phyloP scores from a whole-genome alignment of 139 green algal genomes.

The Haematococcus sp. region DNA sequence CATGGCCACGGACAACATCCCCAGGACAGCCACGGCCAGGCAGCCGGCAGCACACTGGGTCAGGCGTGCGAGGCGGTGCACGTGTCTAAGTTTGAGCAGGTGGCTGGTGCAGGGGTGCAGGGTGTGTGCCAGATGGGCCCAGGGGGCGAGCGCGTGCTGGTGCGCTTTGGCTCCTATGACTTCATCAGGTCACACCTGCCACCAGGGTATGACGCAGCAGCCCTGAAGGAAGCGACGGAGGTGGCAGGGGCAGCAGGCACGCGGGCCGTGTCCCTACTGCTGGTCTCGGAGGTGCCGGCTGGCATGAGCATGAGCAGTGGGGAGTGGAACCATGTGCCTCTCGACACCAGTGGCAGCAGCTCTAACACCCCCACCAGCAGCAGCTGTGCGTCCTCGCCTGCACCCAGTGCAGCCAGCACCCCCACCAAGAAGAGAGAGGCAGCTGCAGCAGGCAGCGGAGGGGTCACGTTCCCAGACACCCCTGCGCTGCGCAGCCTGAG shows the following conservation, averaged over 20 bases:
- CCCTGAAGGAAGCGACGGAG: not conserved
- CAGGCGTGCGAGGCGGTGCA: not conserved
- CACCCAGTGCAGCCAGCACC: too few species aligned
- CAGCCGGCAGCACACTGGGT: conserved; percentile 8
- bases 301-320: too few species aligned
- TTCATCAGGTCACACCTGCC: conserved; percentile 29
- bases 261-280: conserved; percentile 4
- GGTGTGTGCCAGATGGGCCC: conserved; percentile 34
- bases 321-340: too few species aligned
- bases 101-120: conserved; percentile 45
- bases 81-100: conserved; percentile 30
- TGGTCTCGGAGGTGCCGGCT: not conserved
- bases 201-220: not conserved
- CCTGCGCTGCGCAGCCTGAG: too few species aligned
- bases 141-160: not conserved
- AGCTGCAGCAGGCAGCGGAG: too few species aligned
- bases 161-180: conserved; percentile 59
- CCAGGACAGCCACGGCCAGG: conserved; percentile 5
- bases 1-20: conserved; percentile 1
- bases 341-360: too few species aligned
- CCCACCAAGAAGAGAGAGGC: too few species aligned
- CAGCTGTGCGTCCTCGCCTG: too few species aligned
- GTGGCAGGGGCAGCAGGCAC: not conserved
- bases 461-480: too few species aligned
- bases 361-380: too few species aligned